Evolutionary conservation across 306 rosid genomes (phyloP).

Genomic region (Castanea mollissima): DNA sequence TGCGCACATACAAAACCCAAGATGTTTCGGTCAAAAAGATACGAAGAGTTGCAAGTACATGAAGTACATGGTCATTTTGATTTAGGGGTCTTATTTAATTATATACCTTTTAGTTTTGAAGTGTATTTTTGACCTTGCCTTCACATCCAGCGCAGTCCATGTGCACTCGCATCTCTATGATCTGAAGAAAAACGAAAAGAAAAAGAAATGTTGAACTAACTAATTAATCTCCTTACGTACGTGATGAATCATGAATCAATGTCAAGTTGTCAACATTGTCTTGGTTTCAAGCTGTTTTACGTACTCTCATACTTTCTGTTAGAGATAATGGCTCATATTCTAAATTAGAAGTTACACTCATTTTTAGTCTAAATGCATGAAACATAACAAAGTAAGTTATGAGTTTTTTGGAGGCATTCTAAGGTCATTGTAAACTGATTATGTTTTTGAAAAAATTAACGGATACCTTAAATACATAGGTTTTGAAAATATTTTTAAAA

Average conservation of each 20-base stretch:
- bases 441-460: too few relatives aligned
- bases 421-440: too few relatives aligned
- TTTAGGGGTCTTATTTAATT: neutral
- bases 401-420: too few relatives aligned
- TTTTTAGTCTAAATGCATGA: too few relatives aligned
- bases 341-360: too few relatives aligned
- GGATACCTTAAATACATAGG: too few relatives aligned
- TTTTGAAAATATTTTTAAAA: too few relatives aligned
- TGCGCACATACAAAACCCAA: neutral
- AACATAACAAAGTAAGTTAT: too few relatives aligned
- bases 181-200: slow-evolving; percentile 25
- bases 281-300: too few relatives aligned
- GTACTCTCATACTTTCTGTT: neutral
- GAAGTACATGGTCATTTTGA: neutral
- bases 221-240: neutral
- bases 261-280: neutral
- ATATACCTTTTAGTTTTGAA: slow-evolving; percentile 65
- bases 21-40: neutral
- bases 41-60: neutral
- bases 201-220: neutral
- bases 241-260: neutral
- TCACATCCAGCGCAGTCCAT: slow-evolving; percentile 85
- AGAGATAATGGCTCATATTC: too few relatives aligned
- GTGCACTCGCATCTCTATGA: slow-evolving; percentile 68
- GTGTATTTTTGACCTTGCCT: slow-evolving; percentile 63